These are phyloP conservation scores for Alternaria alternata DNA, from an alignment of 2,329 filamentous ascomycete species.

Conservation along the genomic window DNA sequence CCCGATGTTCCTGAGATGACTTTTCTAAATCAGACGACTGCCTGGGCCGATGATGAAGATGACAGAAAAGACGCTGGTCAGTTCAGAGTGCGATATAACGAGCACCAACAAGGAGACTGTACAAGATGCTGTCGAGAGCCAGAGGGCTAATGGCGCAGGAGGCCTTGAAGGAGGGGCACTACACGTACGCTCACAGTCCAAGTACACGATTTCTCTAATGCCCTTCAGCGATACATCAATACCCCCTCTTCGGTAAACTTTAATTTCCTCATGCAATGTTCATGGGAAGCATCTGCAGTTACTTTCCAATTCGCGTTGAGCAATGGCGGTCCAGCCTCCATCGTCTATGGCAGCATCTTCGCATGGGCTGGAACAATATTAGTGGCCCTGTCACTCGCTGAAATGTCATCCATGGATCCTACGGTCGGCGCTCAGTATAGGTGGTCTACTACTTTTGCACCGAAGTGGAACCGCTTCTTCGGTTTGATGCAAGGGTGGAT, in stretches of 20 bases:
- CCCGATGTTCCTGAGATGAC: neutral
- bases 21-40: neutral
- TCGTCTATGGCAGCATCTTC: slow-evolving; percentile 39
- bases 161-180: slow-evolving; percentile 16
- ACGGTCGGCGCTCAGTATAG: slow-evolving; percentile 42
- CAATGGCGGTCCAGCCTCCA: slow-evolving; percentile 41
- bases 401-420: slow-evolving; percentile 43
- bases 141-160: slow-evolving; percentile 17
- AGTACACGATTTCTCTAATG: slow-evolving; percentile 2
- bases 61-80: neutral
- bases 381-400: slow-evolving; percentile 41
- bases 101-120: slow-evolving; percentile 5
- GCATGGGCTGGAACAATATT: slow-evolving; percentile 37
- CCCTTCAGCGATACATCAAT: slow-evolving; percentile 35
- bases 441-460: slow-evolving; percentile 37
- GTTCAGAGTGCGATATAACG: neutral
- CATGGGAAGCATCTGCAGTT: slow-evolving; percentile 37
- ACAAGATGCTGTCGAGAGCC: slow-evolving; percentile 27
- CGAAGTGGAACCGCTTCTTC: slow-evolving; percentile 32
- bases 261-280: slow-evolving; percentile 33
- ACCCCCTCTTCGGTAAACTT: slow-evolving; percentile 33
- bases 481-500: slow-evolving; percentile 49
- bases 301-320: slow-evolving; percentile 36
- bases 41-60: neutral
- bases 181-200: neutral